These are phyloP conservation scores for Auriscalpium microsporum DNA, from an alignment of 768 basidiomycete genomes.

Conservation along the genomic window DNA sequence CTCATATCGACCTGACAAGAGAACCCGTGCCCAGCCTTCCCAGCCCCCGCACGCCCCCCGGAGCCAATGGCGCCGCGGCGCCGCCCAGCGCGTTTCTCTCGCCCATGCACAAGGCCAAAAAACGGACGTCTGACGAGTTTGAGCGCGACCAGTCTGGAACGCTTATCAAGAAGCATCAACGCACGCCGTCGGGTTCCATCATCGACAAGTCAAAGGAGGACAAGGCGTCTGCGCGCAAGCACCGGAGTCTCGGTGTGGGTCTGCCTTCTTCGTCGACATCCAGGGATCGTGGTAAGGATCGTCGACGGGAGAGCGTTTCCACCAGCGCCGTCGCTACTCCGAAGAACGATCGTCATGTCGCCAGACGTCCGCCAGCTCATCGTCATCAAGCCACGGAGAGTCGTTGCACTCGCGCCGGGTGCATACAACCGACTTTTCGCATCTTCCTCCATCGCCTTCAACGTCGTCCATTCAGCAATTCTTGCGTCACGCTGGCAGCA, in stretches of 20 bases:
- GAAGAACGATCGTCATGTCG: constrained; percentile 38
- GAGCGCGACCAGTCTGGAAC: constrained; percentile 19
- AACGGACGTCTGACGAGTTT: constrained; percentile 26
- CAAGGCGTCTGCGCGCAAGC: constrained; percentile 8
- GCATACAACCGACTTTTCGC: constrained; percentile 74
- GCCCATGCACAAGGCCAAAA: constrained; percentile 17
- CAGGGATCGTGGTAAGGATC: constrained; percentile 43
- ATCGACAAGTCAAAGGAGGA: constrained; percentile 36
- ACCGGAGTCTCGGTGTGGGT: constrained; percentile 15
- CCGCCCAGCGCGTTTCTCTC: constrained; percentile 14
- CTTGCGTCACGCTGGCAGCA: constrained; percentile 45
- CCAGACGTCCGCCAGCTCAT: constrained; percentile 63
- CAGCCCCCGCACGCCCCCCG: not conserved
- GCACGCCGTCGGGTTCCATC: constrained; percentile 9
- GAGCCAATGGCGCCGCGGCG: not conserved
- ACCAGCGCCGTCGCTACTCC: constrained; percentile 12
- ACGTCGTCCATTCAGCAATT: constrained; percentile 85
- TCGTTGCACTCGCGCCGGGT: constrained; percentile 45
- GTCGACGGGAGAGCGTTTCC: constrained; percentile 24
- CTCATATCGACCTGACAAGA: constrained; percentile 17
- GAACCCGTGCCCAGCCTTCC: not conserved
- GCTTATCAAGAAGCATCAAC: constrained; percentile 13
- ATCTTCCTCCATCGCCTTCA: constrained; percentile 85
- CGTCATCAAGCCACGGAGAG: constrained; percentile 51
- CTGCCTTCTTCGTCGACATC: constrained; percentile 16